These are phyloP conservation scores for Collybia sordida DNA, from an alignment of 768 basidiomycete species.

Conservation along the genomic window DNA sequence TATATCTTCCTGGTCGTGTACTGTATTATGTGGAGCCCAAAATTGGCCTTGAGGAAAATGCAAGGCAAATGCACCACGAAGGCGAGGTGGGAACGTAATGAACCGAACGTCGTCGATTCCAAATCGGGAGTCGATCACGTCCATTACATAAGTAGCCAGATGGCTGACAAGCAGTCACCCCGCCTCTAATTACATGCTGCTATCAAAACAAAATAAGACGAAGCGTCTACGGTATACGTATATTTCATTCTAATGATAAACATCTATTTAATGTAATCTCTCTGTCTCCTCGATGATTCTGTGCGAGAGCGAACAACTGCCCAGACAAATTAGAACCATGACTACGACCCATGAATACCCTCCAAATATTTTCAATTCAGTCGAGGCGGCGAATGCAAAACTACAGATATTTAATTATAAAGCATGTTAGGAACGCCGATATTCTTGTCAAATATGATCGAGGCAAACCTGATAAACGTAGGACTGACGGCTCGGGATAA, in stretches of 20 bases:
- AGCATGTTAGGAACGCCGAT: background rate
- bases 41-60: slow-evolving; percentile 7
- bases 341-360: slow-evolving; percentile 26
- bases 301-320: slow-evolving; percentile 18
- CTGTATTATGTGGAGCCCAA: background rate
- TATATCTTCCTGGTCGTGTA: slow-evolving; percentile 5
- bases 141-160: background rate
- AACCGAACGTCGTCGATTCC: background rate
- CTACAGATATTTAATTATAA: slow-evolving; percentile 7
- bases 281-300: slow-evolving; percentile 11
- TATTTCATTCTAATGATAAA: background rate
- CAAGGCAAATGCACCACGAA: background rate
- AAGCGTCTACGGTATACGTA: too few species aligned
- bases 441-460: background rate
- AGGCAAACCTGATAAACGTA: slow-evolving; percentile 47
- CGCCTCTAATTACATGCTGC: too few species aligned
- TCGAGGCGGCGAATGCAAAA: slow-evolving; percentile 19
- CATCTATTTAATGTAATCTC: background rate
- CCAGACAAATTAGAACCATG: slow-evolving; percentile 18
- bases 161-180: too few species aligned
- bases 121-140: background rate
- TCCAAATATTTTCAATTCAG: slow-evolving; percentile 11
- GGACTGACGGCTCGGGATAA: slow-evolving; percentile 55
- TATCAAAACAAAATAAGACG: too few species aligned
- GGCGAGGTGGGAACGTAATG: background rate